Conservation (phyloP, 495 filamentous ascomycete genomes). For the Hyaloscypha bicolor region DNA sequence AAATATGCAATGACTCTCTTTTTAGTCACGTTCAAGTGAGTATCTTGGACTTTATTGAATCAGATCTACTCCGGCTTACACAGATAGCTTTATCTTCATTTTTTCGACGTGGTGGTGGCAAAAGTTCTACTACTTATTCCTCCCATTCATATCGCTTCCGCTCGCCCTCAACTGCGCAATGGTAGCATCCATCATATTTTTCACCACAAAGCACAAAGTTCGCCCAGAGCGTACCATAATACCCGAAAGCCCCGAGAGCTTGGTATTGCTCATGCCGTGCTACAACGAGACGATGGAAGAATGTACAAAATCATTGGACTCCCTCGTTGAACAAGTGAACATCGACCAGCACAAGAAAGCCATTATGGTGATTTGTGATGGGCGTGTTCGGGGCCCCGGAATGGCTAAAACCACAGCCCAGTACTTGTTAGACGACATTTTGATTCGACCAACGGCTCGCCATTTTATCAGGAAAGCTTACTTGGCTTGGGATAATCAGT, state of each 20-base stretch:
- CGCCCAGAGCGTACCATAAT: slow-evolving; percentile 24
- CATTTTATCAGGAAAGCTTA: background rate
- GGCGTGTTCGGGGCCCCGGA: slow-evolving; percentile 75
- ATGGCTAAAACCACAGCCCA: slow-evolving; percentile 72
- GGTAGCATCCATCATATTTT: slow-evolving; percentile 24
- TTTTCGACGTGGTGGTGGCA: slow-evolving; percentile 35
- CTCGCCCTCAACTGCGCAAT: slow-evolving; percentile 33
- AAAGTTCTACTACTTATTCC: slow-evolving; percentile 31
- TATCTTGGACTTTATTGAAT: background rate
- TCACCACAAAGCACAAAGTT: background rate
- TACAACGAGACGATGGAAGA: slow-evolving; percentile 39
- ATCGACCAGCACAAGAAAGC: slow-evolving; percentile 56
- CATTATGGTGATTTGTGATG: slow-evolving; percentile 74
- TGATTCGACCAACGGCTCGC: slow-evolving; percentile 61
- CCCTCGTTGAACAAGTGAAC: slow-evolving; percentile 35
- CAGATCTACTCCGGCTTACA: background rate
- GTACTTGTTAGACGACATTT: slow-evolving; percentile 66
- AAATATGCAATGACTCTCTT: background rate
- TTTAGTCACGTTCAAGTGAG: background rate
- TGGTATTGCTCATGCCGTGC: slow-evolving; percentile 39
- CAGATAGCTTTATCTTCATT: slow-evolving; percentile 32
- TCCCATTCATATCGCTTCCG: slow-evolving; percentile 33
- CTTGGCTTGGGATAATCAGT: slow-evolving; percentile 56
- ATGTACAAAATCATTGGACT: slow-evolving; percentile 34
- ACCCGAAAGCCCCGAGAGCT: slow-evolving; percentile 31